Evolutionary conservation across 1,139 yeast genomes (phyloP).

Genomic region (Yamadazyma sp.): DNA sequence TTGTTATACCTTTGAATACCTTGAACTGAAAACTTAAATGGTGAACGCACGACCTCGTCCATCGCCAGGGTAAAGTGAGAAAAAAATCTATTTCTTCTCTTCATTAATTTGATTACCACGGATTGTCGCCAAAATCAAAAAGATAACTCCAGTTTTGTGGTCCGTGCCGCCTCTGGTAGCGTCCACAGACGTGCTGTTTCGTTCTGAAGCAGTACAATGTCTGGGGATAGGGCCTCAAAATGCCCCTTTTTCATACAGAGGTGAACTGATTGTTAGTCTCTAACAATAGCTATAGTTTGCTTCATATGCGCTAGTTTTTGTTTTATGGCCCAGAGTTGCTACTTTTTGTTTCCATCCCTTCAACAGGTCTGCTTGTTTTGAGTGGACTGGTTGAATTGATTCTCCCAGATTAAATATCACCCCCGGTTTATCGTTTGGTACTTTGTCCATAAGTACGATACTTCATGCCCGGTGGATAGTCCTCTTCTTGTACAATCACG

Average conservation of each 20-base stretch:
- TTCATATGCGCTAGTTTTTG: constrained; percentile 22
- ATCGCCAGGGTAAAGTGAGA: neutral
- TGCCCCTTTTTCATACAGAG: constrained; percentile 14
- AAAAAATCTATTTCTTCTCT: constrained; percentile 18
- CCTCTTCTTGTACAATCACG: neutral
- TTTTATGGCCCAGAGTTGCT: constrained; percentile 23
- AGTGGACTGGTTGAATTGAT: constrained; percentile 20
- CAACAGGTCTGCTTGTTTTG: constrained; percentile 26
- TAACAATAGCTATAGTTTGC: constrained; percentile 13
- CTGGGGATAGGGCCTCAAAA: constrained; percentile 12
- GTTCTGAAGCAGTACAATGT: constrained; percentile 20
- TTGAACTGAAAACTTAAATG: too few relatives aligned
- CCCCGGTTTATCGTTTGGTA: constrained; percentile 53
- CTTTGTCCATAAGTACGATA: constrained; percentile 41
- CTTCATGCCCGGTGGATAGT: constrained; percentile 57
- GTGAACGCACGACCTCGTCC: constrained; percentile 1
- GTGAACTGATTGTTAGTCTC: constrained; percentile 12
- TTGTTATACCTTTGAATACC: neutral
- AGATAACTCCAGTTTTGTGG: constrained; percentile 23
- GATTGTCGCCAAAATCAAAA: constrained; percentile 32
- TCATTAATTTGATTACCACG: constrained; percentile 47
- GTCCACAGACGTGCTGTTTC: constrained; percentile 15
- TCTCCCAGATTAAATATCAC: constrained; percentile 38
- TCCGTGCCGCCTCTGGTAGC: constrained; percentile 11
- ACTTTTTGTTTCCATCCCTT: constrained; percentile 17